These are phyloP conservation scores for Cladophialophora exuberans DNA, from an alignment of 2,329 filamentous ascomycete species.

Conservation along the genomic window DNA sequence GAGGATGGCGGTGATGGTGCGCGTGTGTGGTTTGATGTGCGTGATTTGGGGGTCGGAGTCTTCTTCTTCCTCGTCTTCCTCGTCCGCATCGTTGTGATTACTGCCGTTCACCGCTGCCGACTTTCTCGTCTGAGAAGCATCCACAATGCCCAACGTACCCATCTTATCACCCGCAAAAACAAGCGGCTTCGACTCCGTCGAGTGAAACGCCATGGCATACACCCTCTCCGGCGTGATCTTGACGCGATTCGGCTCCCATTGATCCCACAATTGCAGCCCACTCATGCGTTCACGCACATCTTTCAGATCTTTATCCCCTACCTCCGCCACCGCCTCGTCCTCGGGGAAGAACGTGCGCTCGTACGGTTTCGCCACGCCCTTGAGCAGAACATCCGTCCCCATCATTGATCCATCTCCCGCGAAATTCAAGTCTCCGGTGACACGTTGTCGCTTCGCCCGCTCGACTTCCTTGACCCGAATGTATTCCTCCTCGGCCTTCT, in stretches of 20 bases:
- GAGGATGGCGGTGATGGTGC: slow-evolving; percentile 84
- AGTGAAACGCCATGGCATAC: slow-evolving; percentile 88
- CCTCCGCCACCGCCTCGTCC: slow-evolving; percentile 79
- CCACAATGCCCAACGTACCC: slow-evolving; percentile 86
- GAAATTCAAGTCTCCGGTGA: slow-evolving; percentile 71
- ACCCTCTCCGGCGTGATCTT: slow-evolving; percentile 88
- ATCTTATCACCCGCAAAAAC: slow-evolving; percentile 95
- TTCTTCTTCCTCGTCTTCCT: slow-evolving; percentile 69
- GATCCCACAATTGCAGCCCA: slow-evolving; percentile 76
- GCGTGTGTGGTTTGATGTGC: slow-evolving; percentile 84
- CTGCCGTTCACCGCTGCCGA: slow-evolving; percentile 39
- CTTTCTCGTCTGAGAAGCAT: slow-evolving; percentile 77
- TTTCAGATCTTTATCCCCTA: slow-evolving; percentile 74
- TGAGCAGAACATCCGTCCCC: slow-evolving; percentile 60
- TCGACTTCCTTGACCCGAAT: slow-evolving; percentile 61
- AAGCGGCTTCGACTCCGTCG: slow-evolving; percentile 79
- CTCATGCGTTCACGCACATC: slow-evolving; percentile 76
- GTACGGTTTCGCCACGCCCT: slow-evolving; percentile 74
- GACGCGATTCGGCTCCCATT: slow-evolving; percentile 84
- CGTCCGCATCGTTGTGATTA: slow-evolving; percentile 53
- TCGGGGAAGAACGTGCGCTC: slow-evolving; percentile 85
- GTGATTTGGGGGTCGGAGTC: slow-evolving; percentile 75
- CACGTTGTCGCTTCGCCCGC: slow-evolving; percentile 64
- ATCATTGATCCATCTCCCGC: slow-evolving; percentile 69
- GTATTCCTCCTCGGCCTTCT: slow-evolving; percentile 69